Base-by-base conservation (phyloP, 192 early-diverging fungal species). In the Cetraspora pellucida region DNA sequence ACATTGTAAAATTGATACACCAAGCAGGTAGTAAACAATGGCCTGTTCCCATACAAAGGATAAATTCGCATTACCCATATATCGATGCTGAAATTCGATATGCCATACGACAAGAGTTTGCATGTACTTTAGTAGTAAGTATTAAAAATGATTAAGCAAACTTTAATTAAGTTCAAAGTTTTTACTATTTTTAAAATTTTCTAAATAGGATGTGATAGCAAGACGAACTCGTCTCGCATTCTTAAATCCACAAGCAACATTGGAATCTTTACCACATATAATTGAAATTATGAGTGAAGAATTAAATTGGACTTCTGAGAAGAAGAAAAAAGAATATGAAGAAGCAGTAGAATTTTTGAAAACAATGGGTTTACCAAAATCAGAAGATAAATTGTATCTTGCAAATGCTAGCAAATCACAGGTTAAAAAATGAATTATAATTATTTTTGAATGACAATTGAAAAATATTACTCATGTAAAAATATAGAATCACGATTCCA, bases 41-140 rank as follows among this genome's bases (percentile, higher is more conserved):
- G 91, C 93, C 94, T 27, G 85, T 94, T 43, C 92, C 92, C 80
- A 95, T 94, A 59, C 85, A 90, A 73, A 87, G 91, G 59, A 82
- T 99, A 37, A 87, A 90, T 28, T 86, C 88, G 23, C 87, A 88
- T 44, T 96, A 97, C 81, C 97, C 97, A 65, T 98, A 94, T 73
- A 90, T 98, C 30, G 96, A 97, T 64, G 93, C 95, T 27, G 97
- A 98, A 85, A 89, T 98, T 14, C 91, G 93, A 8, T 97, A 97
- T 83, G 93, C 96, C 46, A 92, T 93, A 55, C 90, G 91, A 64
- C 86, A 92, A 78, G 97, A 98, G 83, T 97, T 95, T 81, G 97
- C 97, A 13, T 89, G 91, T 79, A 97, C 95, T 27, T 93, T 88
- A 10, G 96, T 97, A 46, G 70, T 67, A 44, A 10, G 64, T 77